phyloP scores from a whole-genome alignment of 148 eudicot genomes.

The Diospyros lotus region DNA sequence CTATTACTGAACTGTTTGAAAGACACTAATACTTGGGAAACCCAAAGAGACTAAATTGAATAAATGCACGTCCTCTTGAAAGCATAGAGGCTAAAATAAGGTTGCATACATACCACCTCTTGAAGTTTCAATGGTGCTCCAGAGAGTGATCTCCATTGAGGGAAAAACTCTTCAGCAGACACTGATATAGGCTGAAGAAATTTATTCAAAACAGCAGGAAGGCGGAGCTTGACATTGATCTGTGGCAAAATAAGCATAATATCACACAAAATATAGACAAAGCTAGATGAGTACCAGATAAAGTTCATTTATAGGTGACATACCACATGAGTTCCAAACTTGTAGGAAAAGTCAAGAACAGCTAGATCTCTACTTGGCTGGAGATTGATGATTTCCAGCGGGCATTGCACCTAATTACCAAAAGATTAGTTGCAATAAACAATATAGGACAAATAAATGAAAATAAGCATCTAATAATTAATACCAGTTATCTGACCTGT shows the following conservation, averaged over 20 bases:
- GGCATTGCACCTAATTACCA: slow-evolving; percentile 80
- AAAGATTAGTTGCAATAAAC: background rate
- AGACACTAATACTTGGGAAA: too few species aligned
- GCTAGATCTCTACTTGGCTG: slow-evolving; percentile 89
- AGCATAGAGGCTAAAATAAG: background rate
- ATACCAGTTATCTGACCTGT: slow-evolving; percentile 49
- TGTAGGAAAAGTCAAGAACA: slow-evolving; percentile 94
- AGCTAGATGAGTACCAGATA: slow-evolving; percentile 1
- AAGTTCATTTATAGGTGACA: background rate
- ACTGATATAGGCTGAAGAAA: slow-evolving; percentile 81
- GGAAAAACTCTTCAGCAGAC: slow-evolving; percentile 90
- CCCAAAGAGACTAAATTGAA: background rate
- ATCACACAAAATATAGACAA: slow-evolving; percentile 7
- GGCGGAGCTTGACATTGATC: slow-evolving; percentile 90
- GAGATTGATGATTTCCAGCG: slow-evolving; percentile 83
- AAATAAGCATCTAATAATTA: slow-evolving; percentile 1
- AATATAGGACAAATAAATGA: background rate
- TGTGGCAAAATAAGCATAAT: slow-evolving; percentile 21
- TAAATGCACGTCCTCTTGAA: background rate
- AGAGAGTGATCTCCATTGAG: slow-evolving; percentile 95
- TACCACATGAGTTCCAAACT: slow-evolving; percentile 65
- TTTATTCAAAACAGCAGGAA: slow-evolving; percentile 88
- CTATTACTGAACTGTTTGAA: too few species aligned
- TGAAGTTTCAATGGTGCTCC: slow-evolving; percentile 98
- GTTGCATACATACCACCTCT: slow-evolving; percentile 67